These are phyloP conservation scores for Halenospora varia DNA, from an alignment of 495 filamentous ascomycete species.

Conservation along the genomic window DNA sequence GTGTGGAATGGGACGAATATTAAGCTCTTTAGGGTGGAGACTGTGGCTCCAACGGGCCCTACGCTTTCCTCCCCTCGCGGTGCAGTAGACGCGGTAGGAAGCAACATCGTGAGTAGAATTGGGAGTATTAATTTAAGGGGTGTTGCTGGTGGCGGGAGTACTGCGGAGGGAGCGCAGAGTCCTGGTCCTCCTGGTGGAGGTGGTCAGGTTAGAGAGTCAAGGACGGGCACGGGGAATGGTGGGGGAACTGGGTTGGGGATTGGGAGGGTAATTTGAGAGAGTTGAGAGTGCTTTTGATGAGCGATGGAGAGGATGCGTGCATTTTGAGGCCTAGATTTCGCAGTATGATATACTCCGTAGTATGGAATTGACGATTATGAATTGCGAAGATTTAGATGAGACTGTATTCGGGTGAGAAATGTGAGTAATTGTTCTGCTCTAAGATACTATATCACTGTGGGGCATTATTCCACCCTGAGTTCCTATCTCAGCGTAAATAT, in stretches of 20 bases:
- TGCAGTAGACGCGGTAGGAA: conserved; percentile 93
- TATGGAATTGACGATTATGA: too few species aligned
- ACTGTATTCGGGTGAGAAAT: too few species aligned
- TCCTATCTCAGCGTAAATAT: too few species aligned
- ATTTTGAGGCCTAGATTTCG: too few species aligned
- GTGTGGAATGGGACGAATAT: conserved; percentile 93
- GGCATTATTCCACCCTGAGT: too few species aligned
- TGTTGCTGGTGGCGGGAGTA: not conserved
- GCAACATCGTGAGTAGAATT: conserved; percentile 82
- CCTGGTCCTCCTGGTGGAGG: not conserved
- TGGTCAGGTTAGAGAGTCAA: not conserved
- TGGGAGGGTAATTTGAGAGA: not conserved
- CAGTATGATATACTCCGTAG: too few species aligned
- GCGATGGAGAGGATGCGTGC: too few species aligned
- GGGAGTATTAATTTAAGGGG: conserved; percentile 59
- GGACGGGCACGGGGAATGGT: not conserved
- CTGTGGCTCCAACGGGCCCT: conserved; percentile 73
- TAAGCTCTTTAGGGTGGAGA: conserved; percentile 85
- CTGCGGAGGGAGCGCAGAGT: not conserved
- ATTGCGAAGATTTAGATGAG: too few species aligned
- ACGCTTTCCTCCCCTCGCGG: conserved; percentile 79
- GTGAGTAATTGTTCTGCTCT: too few species aligned
- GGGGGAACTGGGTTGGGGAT: not conserved
- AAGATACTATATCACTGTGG: too few species aligned
- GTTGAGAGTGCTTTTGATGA: too few species aligned